Percentiles rank a stretch among this genome's conserved stretches.
Evolutionary conservation across 208 protist genomes (phyloP).

Genomic region (Blastocrithidia nonstop): DNA sequence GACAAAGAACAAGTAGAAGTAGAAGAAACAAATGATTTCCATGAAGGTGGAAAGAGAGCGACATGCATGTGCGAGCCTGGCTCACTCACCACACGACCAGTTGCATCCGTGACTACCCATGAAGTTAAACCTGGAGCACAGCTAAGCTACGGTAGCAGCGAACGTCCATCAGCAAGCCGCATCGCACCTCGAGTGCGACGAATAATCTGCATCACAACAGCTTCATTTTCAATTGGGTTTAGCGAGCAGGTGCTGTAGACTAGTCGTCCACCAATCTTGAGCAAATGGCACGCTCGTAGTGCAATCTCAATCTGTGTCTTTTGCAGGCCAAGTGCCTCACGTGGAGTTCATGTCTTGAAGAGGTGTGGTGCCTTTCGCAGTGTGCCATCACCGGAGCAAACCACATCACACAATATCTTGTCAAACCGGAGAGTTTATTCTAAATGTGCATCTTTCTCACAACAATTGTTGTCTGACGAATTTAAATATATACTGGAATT

Average conservation of each 20-base stretch:
- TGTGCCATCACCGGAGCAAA: constrained; percentile 91
- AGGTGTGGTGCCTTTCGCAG: constrained; percentile 72
- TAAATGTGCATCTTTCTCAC: constrained; percentile 14
- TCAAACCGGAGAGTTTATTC: constrained; percentile 78
- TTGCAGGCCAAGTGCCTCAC: constrained; percentile 53
- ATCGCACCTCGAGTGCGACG: constrained; percentile 59
- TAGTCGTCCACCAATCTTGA: constrained; percentile 67
- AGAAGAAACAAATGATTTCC: too few species aligned
- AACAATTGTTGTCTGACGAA: too few species aligned
- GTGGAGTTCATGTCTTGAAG: constrained; percentile 73
- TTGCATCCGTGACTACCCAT: constrained; percentile 72
- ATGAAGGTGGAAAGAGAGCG: constrained; percentile 56
- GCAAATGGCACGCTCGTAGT: constrained; percentile 55
- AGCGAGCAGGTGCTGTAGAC: constrained; percentile 95
- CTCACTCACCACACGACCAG: constrained; percentile 22
- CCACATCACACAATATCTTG: constrained; percentile 89
- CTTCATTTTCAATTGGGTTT: constrained; percentile 94
- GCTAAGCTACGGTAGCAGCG: constrained; percentile 54
- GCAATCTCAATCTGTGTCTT: constrained; percentile 80
- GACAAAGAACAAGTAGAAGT: too few species aligned
- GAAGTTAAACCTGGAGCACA: constrained; percentile 54
- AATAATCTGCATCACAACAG: constrained; percentile 86
- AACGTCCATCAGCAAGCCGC: constrained; percentile 77
- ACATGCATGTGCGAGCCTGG: constrained; percentile 47
- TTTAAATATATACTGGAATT: too few species aligned